Evolutionary conservation across 176 grass and related monocot genomes (phyloP).

Genomic region (Oryza meyeriana): DNA sequence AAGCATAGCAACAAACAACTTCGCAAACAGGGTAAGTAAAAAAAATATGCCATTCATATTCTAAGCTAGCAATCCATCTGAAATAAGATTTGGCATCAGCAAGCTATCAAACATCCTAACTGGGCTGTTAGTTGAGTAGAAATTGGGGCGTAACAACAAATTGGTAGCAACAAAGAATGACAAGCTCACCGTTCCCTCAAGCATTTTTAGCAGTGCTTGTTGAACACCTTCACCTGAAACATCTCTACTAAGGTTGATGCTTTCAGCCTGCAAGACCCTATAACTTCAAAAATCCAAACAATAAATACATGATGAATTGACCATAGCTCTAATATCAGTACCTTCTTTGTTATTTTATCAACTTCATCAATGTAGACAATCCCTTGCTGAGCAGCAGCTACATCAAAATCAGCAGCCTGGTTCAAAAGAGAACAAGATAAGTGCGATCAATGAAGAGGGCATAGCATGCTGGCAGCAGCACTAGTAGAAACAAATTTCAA

Average conservation of each 20-base stretch:
- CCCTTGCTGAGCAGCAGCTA: constrained; percentile 72
- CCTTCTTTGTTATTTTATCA: constrained; percentile 89
- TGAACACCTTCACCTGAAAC: constrained; percentile 86
- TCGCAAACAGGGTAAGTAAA: neutral
- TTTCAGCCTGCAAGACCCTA: constrained; percentile 55
- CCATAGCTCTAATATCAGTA: neutral
- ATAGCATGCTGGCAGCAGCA: neutral
- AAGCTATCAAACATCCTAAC: neutral
- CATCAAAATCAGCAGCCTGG: constrained; percentile 74
- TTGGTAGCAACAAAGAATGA: constrained; percentile 2
- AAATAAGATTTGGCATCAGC: constrained; percentile 7
- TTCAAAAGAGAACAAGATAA: constrained; percentile 14
- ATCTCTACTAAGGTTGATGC: constrained; percentile 79
- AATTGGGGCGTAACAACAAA: neutral
- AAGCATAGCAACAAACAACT: neutral
- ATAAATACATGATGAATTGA: neutral
- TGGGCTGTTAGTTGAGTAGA: constrained; percentile 5
- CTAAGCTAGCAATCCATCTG: neutral
- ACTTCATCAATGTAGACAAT: constrained; percentile 83
- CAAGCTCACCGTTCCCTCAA: constrained; percentile 70
- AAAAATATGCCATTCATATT: neutral
- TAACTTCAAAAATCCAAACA: neutral
- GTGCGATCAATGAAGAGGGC: neutral
- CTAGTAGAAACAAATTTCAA: neutral
- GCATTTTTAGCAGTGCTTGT: constrained; percentile 79